These are phyloP conservation scores for Phytophthora cajani DNA, from an alignment of 352 stramenopile species.

Conservation along the genomic window DNA sequence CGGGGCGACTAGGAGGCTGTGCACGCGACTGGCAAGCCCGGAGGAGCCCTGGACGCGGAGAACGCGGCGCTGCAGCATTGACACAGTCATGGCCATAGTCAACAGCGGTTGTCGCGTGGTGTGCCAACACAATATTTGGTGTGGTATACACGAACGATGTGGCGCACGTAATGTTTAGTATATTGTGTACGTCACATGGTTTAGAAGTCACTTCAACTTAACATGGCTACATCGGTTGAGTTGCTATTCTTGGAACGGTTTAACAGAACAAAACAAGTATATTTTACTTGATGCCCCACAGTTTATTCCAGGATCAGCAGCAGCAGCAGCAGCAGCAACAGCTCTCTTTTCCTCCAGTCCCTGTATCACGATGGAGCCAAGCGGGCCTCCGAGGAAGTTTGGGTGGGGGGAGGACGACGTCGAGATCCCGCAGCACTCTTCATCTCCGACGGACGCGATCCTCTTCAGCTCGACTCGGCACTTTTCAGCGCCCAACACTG, in stretches of 20 bases:
- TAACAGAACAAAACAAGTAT: too few relatives aligned
- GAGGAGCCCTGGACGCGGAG: conserved; percentile 8
- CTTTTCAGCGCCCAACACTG: neutral
- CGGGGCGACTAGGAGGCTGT: neutral
- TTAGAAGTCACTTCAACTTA: too few relatives aligned
- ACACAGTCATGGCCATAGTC: conserved; percentile 19
- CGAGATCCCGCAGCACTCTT: neutral
- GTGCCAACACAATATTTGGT: neutral
- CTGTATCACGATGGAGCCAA: neutral
- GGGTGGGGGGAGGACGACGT: neutral
- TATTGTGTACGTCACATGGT: too few relatives aligned
- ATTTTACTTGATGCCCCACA: too few relatives aligned
- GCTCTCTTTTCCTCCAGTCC: too few relatives aligned
- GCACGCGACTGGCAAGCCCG: conserved; percentile 5
- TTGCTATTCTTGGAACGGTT: too few relatives aligned
- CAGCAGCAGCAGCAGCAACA: too few relatives aligned
- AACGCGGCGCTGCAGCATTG: conserved; percentile 11
- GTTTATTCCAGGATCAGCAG: too few relatives aligned
- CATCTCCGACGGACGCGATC: neutral
- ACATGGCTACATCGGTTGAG: too few relatives aligned
- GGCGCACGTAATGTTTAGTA: too few relatives aligned
- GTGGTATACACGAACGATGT: neutral
- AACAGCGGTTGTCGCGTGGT: neutral
- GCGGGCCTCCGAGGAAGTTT: neutral
- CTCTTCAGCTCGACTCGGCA: neutral